These are phyloP conservation scores for Botrytis byssoidea DNA, from an alignment of 2,329 filamentous ascomycete genomes.

Conservation along the genomic window DNA sequence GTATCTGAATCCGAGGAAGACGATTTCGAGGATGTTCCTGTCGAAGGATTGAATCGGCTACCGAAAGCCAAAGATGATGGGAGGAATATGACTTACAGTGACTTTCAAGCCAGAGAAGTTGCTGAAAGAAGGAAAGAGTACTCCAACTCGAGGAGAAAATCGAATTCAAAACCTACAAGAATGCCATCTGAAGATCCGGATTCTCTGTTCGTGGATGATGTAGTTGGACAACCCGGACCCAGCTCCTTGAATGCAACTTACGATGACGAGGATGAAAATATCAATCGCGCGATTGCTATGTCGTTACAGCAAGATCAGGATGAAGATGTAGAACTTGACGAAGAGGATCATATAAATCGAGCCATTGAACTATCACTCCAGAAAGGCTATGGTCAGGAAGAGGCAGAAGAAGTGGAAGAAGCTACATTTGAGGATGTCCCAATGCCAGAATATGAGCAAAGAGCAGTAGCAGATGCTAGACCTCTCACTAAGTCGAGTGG, in stretches of 20 bases:
- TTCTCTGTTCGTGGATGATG: constrained; percentile 36
- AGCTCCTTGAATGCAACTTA: constrained; percentile 19
- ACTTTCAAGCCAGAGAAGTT: constrained; percentile 35
- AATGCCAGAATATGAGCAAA: constrained; percentile 57
- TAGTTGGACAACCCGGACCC: constrained; percentile 17
- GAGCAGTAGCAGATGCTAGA: constrained; percentile 49
- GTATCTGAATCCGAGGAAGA: constrained; percentile 63
- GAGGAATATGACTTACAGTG: constrained; percentile 32
- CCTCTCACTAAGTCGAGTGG: constrained; percentile 53
- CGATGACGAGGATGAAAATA: constrained; percentile 21
- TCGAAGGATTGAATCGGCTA: constrained; percentile 40
- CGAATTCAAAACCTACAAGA: constrained; percentile 20
- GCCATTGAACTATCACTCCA: constrained; percentile 85
- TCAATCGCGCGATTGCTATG: constrained; percentile 43
- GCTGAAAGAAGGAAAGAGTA: constrained; percentile 30
- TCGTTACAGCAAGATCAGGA: constrained; percentile 59
- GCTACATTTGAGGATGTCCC: constrained; percentile 51
- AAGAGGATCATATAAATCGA: constrained; percentile 73
- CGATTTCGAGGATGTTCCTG: constrained; percentile 41
- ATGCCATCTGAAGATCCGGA: constrained; percentile 29
- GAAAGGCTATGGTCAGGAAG: constrained; percentile 51
- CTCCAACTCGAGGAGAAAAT: constrained; percentile 24
- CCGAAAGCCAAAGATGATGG: constrained; percentile 32
- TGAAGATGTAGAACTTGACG: constrained; percentile 45
- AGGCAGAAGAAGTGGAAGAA: constrained; percentile 39